phyloP scores from a whole-genome alignment of 257 asterid genomes.

The Prunella vulgaris region DNA sequence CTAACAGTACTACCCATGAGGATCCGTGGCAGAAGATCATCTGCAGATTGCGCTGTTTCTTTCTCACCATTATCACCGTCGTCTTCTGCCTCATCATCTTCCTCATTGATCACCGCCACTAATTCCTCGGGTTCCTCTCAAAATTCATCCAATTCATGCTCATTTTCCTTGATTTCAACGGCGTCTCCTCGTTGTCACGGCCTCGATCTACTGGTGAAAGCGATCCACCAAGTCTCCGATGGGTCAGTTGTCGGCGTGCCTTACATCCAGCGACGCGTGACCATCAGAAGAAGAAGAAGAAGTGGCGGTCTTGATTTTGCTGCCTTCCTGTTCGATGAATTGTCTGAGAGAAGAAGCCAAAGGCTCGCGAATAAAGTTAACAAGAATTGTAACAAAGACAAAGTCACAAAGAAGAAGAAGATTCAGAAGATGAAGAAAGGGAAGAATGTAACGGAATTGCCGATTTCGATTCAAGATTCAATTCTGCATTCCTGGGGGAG shows the following conservation, averaged over 20 bases:
- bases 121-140: slow-evolving; percentile 48
- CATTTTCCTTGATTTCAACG: slow-evolving; percentile 1
- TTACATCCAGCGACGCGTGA: slow-evolving; percentile 70
- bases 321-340: slow-evolving; percentile 21
- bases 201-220: slow-evolving; percentile 87
- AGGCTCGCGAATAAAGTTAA: slow-evolving; percentile 9
- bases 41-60: slow-evolving; percentile 16
- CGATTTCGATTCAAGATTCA: slow-evolving; percentile 36
- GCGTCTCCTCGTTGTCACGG: slow-evolving; percentile 57
- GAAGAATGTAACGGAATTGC: slow-evolving; percentile 28
- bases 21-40: slow-evolving; percentile 29
- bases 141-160: slow-evolving; percentile 42
- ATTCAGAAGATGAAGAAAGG: slow-evolving; percentile 18
- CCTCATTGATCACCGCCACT: slow-evolving; percentile 45
- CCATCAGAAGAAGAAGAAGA: slow-evolving; percentile 43
- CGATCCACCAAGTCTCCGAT: slow-evolving; percentile 64
- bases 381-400: slow-evolving; percentile 1
- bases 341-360: slow-evolving; percentile 15
- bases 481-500: slow-evolving; percentile 37
- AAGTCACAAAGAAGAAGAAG: slow-evolving; percentile 13
- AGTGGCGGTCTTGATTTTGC: slow-evolving; percentile 34
- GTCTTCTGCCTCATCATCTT: slow-evolving; percentile 38
- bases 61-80: slow-evolving; percentile 22
- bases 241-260: slow-evolving; percentile 84
- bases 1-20: slow-evolving; percentile 18